Conservation (phyloP, 2,329 filamentous ascomycete genomes). For the Xylaria sp. region DNA sequence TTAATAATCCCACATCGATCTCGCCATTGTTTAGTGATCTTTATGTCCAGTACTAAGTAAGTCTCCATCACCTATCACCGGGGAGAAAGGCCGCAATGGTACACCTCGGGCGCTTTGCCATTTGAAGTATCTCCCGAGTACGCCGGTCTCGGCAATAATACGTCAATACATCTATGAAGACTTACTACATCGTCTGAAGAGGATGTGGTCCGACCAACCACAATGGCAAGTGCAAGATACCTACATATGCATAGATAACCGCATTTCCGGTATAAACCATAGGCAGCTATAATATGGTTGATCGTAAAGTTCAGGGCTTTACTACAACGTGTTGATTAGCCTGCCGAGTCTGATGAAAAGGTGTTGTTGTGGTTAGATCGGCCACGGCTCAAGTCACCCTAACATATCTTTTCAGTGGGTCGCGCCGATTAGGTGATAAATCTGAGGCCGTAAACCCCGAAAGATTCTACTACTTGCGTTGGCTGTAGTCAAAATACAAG, state of each 20-base stretch:
- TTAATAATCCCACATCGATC: neutral
- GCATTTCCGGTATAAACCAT: neutral
- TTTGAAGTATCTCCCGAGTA: conserved; percentile 8
- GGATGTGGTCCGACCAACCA: neutral
- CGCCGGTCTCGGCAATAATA: conserved; percentile 10
- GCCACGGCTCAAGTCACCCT: neutral
- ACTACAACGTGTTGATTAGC: neutral
- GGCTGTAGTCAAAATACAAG: neutral
- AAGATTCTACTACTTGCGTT: neutral
- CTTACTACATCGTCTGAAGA: neutral
- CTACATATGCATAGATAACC: too few relatives aligned
- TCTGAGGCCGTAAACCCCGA: neutral
- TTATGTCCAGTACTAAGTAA: neutral
- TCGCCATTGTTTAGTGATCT: neutral
- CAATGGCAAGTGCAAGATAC: neutral
- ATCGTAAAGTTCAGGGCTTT: neutral
- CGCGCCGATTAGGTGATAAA: neutral
- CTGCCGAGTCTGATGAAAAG: neutral
- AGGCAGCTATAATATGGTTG: neutral
- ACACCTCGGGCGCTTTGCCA: conserved; percentile 6
- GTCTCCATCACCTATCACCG: neutral
- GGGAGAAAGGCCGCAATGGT: neutral
- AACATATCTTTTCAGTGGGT: neutral
- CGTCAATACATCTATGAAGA: neutral
- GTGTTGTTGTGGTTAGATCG: neutral